Percentiles rank a stretch among this genome's conserved stretches.
Conservation (phyloP, 2,329 filamentous ascomycete species). For the Elsinoe batatas region DNA sequence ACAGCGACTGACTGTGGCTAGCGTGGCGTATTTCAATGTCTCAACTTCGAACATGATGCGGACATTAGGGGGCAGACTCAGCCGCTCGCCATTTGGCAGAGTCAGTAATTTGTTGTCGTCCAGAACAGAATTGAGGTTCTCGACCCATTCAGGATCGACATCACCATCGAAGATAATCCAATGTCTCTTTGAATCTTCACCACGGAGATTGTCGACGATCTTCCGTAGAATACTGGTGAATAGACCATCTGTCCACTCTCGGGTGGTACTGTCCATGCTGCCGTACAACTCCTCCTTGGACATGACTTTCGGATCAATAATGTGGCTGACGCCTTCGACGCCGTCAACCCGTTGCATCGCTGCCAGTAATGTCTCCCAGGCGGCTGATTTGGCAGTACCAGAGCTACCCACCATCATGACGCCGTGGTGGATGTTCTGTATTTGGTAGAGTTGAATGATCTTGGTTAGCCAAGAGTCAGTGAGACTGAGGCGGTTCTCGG, state of each 20-base stretch:
- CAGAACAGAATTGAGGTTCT: conserved; percentile 98
- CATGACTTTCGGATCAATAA: conserved; percentile 99
- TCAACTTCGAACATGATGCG: conserved; percentile 99
- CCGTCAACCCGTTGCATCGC: conserved; percentile 85
- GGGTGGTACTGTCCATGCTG: conserved; percentile 87
- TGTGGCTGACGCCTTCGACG: conserved; percentile 87
- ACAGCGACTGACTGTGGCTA: conserved; percentile 97
- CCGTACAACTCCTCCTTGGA: conserved; percentile 97
- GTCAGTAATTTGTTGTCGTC: conserved; percentile 98
- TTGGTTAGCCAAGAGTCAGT: conserved; percentile 97
- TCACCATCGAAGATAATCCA: conserved; percentile 99
- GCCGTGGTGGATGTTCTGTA: conserved; percentile 95
- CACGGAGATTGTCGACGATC: conserved; percentile 96
- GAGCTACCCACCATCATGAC: conserved; percentile 99
- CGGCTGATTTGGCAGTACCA: conserved; percentile 90
- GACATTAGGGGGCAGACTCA: conserved; percentile 87
- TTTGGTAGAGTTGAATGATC: conserved; percentile 92
- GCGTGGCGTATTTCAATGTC: conserved; percentile 89
- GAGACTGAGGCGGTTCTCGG: conserved; percentile 76
- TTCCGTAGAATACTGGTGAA: conserved; percentile 97
- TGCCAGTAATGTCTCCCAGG: conserved; percentile 86
- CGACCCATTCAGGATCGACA: conserved; percentile 98
- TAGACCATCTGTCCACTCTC: conserved; percentile 97
- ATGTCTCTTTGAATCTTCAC: conserved; percentile 91
- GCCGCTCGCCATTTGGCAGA: conserved; percentile 91